Conservation (phyloP, 2,329 filamentous ascomycete species). For the Aquanectria penicillioides region DNA sequence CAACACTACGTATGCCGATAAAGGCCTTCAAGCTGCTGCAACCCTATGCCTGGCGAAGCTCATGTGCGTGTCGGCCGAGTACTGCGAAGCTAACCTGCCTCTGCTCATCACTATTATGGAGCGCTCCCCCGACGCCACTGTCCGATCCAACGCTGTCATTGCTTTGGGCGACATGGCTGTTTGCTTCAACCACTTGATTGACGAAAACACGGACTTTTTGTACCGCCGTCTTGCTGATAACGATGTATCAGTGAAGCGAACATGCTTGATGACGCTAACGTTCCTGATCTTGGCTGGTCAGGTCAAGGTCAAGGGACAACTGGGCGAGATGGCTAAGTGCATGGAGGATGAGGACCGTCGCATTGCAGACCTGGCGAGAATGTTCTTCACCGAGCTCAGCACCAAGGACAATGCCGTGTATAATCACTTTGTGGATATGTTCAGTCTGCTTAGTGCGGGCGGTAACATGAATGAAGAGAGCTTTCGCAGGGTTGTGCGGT, state of each 20-base stretch:
- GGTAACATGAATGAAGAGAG: conserved; percentile 83
- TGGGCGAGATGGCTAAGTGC: conserved; percentile 99
- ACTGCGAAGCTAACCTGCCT: conserved; percentile 91
- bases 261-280: conserved; percentile 97
- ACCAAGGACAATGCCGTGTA: conserved; percentile 99
- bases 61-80: conserved; percentile 98
- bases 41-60: conserved; percentile 96
- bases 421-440: conserved; percentile 99
- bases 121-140: conserved; percentile 89
- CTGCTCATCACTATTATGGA: conserved; percentile 98
- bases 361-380: conserved; percentile 91
- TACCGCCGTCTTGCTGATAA: conserved; percentile 92
- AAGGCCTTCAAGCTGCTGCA: conserved; percentile 89
- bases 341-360: conserved; percentile 95
- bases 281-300: conserved; percentile 97
- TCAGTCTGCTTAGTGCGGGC: conserved; percentile 88
- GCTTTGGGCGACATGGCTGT: conserved; percentile 99
- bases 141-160: conserved; percentile 95
- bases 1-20: conserved; percentile 91
- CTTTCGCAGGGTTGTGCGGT: conserved; percentile 87
- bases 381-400: conserved; percentile 98
- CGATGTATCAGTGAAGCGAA: conserved; percentile 92
- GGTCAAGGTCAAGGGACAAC: conserved; percentile 98
- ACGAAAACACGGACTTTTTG: conserved; percentile 98
- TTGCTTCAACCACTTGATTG: conserved; percentile 98